Conservation (phyloP, 805 yeast genomes). For the Myxozyma nipponensis region DNA sequence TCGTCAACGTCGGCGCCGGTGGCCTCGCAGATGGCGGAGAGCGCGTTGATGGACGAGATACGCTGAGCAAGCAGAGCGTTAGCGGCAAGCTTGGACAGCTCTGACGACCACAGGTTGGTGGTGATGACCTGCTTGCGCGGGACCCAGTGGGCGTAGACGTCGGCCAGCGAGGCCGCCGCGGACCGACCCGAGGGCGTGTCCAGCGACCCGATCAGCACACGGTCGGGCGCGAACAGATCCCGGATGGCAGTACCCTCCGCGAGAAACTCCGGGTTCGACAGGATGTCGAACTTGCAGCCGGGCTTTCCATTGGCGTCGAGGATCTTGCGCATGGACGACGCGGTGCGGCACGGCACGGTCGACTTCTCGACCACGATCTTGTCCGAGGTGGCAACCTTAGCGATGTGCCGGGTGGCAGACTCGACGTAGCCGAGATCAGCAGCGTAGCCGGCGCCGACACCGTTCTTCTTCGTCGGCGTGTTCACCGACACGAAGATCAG, state of each 20-base stretch:
- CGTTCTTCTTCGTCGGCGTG: constrained; percentile 35
- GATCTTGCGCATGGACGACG: constrained; percentile 33
- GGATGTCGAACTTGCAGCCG: constrained; percentile 33
- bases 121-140: constrained; percentile 33
- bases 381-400: constrained; percentile 32
- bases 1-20: constrained; percentile 36
- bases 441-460: constrained; percentile 34
- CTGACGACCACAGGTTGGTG: constrained; percentile 36
- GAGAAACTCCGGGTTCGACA: constrained; percentile 35
- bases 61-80: constrained; percentile 36
- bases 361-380: constrained; percentile 36
- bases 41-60: constrained; percentile 36
- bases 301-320: constrained; percentile 34
- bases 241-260: constrained; percentile 36
- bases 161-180: constrained; percentile 35
- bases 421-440: constrained; percentile 35
- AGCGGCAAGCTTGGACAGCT: constrained; percentile 35
- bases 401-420: constrained; percentile 35
- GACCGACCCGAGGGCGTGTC: constrained; percentile 30
- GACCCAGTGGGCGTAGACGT: constrained; percentile 34
- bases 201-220: constrained; percentile 34
- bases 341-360: constrained; percentile 36
- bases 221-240: constrained; percentile 33
- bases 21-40: constrained; percentile 35
- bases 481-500: constrained; percentile 35